Conservation (phyloP, 2,329 filamentous ascomycete species). For the Clonostachys solani region DNA sequence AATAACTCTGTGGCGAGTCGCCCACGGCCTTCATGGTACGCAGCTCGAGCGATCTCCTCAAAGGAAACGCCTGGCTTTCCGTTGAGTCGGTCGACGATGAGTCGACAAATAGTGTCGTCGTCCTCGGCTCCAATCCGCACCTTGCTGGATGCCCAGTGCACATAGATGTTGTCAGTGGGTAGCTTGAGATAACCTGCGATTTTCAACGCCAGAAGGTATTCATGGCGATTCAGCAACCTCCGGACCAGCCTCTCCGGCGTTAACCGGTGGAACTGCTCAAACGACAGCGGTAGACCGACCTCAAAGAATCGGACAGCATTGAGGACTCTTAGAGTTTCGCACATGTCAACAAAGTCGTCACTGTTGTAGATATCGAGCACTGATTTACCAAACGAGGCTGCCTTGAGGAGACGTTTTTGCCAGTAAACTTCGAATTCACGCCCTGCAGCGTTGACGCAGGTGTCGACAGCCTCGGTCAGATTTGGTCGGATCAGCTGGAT, state of each 20-base stretch:
- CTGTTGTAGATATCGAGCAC: slow-evolving; percentile 96
- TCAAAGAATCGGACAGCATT: slow-evolving; percentile 92
- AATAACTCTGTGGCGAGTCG: slow-evolving; percentile 87
- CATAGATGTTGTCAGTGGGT: slow-evolving; percentile 85
- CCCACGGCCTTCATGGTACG: slow-evolving; percentile 87
- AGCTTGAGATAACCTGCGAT: slow-evolving; percentile 84
- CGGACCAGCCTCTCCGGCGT: slow-evolving; percentile 86
- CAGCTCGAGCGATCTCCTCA: slow-evolving; percentile 86
- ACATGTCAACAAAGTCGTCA: slow-evolving; percentile 98
- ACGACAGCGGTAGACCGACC: slow-evolving; percentile 83
- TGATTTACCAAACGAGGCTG: slow-evolving; percentile 95
- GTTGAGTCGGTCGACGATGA: slow-evolving; percentile 81
- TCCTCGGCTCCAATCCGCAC: slow-evolving; percentile 80
- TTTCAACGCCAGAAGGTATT: slow-evolving; percentile 86
- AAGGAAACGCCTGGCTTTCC: slow-evolving; percentile 94
- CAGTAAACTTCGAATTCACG: slow-evolving; percentile 86
- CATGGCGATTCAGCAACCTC: slow-evolving; percentile 80
- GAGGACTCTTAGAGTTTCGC: slow-evolving; percentile 85
- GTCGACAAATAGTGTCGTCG: slow-evolving; percentile 80
- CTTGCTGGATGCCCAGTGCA: slow-evolving; percentile 95
- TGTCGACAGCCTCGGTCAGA: slow-evolving; percentile 88
- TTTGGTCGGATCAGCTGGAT: slow-evolving; percentile 89
- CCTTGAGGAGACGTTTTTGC: slow-evolving; percentile 95
- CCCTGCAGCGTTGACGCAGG: slow-evolving; percentile 88
- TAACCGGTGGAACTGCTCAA: slow-evolving; percentile 88